Conservation (phyloP, 768 basidiomycete genomes). For the Tylopilus intermedius region DNA sequence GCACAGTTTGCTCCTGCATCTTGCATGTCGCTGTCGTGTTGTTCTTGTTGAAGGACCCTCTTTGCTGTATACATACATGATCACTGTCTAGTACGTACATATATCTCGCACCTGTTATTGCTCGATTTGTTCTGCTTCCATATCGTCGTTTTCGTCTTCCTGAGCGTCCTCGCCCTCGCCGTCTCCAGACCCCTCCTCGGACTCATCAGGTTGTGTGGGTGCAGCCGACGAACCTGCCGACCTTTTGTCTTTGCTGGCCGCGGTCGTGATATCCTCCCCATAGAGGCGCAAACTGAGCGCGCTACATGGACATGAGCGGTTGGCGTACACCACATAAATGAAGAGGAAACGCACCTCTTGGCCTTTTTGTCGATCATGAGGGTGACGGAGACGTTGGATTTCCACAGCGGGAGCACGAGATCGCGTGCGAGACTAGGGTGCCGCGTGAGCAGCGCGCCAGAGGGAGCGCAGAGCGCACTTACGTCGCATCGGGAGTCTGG, state of each 20-base stretch:
- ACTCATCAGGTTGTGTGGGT: not conserved
- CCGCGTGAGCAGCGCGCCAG: not conserved
- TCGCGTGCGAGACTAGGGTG: slow-evolving; percentile 62
- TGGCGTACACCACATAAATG: not conserved
- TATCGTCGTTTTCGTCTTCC: slow-evolving; percentile 6
- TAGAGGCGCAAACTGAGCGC: slow-evolving; percentile 85
- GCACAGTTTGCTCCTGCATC: not conserved
- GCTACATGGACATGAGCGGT: slow-evolving; percentile 36
- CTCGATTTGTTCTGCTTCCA: slow-evolving; percentile 10
- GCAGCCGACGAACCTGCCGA: not conserved
- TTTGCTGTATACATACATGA: slow-evolving; percentile 3
- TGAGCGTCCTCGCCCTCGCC: slow-evolving; percentile 1
- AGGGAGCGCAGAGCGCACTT: slow-evolving; percentile 30
- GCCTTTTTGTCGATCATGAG: slow-evolving; percentile 97
- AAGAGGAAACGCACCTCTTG: slow-evolving; percentile 60
- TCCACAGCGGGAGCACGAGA: slow-evolving; percentile 92
- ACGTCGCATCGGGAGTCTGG: slow-evolving; percentile 50
- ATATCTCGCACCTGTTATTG: slow-evolving; percentile 8
- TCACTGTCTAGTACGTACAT: slow-evolving; percentile 12
- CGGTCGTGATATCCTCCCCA: slow-evolving; percentile 67
- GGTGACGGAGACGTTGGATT: slow-evolving; percentile 78
- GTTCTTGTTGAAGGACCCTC: not conserved
- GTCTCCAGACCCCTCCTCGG: slow-evolving; percentile 2
- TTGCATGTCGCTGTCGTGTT: not conserved
- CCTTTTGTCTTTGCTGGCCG: slow-evolving; percentile 30